Conservation (phyloP, 2,329 filamentous ascomycete species). For the Venturia effusa region DNA sequence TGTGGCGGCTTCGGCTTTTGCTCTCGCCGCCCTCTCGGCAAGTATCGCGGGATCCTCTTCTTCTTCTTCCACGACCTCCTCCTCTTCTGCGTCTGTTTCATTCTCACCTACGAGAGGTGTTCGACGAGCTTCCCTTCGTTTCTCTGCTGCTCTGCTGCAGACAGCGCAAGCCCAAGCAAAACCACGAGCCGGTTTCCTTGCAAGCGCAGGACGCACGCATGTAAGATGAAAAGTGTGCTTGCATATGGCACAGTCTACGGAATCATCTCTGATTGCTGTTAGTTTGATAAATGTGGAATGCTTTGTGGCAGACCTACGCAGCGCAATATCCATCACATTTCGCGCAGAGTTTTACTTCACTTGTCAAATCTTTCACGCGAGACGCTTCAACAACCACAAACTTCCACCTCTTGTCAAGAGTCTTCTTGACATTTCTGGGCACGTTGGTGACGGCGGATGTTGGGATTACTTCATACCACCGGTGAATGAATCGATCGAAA, state of each 20-base stretch:
- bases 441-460: conserved; percentile 92
- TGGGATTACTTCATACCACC: conserved; percentile 94
- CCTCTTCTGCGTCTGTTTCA: conserved; percentile 48
- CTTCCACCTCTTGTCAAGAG: conserved; percentile 92
- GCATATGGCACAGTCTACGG: conserved; percentile 94
- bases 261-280: conserved; percentile 57
- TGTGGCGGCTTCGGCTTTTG: conserved; percentile 39
- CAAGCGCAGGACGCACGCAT: conserved; percentile 80
- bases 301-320: conserved; percentile 50
- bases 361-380: conserved; percentile 88
- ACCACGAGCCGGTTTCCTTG: conserved; percentile 92
- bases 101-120: conserved; percentile 58
- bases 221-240: conserved; percentile 97
- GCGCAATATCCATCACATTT: conserved; percentile 85
- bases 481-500: conserved; percentile 96
- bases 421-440: conserved; percentile 86
- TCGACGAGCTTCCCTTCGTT: conserved; percentile 79
- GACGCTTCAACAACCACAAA: conserved; percentile 91
- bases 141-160: conserved; percentile 91
- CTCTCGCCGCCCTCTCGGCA: conserved; percentile 52
- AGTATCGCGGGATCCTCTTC: conserved; percentile 46
- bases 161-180: conserved; percentile 97
- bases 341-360: conserved; percentile 92
- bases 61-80: conserved; percentile 54
- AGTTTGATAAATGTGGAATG: neutral